These are phyloP conservation scores for Trichomonas gallinae DNA, from an alignment of 208 protist genomes.

Conservation along the genomic window DNA sequence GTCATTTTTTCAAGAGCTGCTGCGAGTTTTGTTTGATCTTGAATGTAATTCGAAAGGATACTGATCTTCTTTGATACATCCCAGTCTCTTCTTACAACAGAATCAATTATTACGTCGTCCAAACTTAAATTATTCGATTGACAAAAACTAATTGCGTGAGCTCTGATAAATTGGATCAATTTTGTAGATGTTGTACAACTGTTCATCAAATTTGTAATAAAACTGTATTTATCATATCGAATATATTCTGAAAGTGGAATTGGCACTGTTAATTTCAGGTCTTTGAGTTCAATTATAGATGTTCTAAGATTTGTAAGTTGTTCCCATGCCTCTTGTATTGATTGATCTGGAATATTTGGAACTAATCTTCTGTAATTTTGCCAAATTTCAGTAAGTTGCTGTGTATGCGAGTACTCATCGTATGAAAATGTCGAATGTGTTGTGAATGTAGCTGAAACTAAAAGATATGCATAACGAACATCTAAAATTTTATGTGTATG, in stretches of 20 bases:
- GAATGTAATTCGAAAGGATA: not conserved
- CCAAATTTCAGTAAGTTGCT: not conserved
- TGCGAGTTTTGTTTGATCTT: not conserved
- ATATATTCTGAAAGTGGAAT: not conserved
- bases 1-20: not conserved
- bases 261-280: not conserved
- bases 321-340: not conserved
- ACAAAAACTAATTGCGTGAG: not conserved
- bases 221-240: not conserved
- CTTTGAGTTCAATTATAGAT: not conserved
- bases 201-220: not conserved
- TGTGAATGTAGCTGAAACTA: not conserved
- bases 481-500: not conserved
- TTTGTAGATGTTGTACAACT: not conserved
- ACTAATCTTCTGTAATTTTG: not conserved
- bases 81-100: not conserved
- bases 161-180: not conserved
- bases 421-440: not conserved
- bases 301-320: not conserved
- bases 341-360: not conserved
- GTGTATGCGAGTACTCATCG: not conserved
- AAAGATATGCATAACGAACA: conserved; percentile 4
- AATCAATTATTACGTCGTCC: not conserved
- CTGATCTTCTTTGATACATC: not conserved
- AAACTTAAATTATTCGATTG: not conserved